Evolutionary conservation across 1,284 basidiomycete species (phyloP), one percentile per base, ranked within the genome.

Genomic region (Golubevia pallescens): DNA sequence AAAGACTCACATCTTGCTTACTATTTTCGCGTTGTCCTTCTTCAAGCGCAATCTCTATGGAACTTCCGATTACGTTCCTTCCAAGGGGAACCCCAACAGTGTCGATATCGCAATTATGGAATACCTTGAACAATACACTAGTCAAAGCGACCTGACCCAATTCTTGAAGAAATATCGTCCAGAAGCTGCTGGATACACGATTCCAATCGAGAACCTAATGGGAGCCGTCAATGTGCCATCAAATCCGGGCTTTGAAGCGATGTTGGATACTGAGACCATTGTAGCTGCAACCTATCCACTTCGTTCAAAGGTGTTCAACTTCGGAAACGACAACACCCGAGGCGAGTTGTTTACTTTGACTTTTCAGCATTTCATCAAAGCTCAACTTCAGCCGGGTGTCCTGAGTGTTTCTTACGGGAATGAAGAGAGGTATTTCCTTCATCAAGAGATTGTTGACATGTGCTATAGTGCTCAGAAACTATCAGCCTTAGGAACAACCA

Each of bases 401-500:
- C 24, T 63, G 42, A 52, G 57, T 20, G 60, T 63, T 58, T 63
- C 62, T 20, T 63, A 63, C 56, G 56, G 55, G 14, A 21, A 57
- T 58, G 54, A 63, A 42, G 61, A 63, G 32, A 51, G 20, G 13
- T 32, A 20, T 42, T 57, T 58, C 54, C 48, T 19, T 7, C 38
- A 23, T 3, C 14, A 55, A 42, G 54, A n/a, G n/a, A n/a, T n/a
- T n/a, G 38, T 58, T 55, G 52, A 55, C 19, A 63, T 63, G 61
- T 63, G 61, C 28, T 5, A 42, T 20, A 58, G 56, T 19, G 67
- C 67, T 16, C 34, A 62, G 55, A 64, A 65, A 56, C 62, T 70
- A n/a, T 57, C 66, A 2, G 55, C 62, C 13, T 23, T 60, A 8
- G 68, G 68, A 2, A 69, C 67, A 8, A 70, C 68, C 5, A 63